Percentiles rank a stretch among this genome's conserved stretches.
These are phyloP conservation scores for Sodiomyces alkalinus DNA, from an alignment of 2,329 filamentous ascomycete genomes.

Conservation along the genomic window DNA sequence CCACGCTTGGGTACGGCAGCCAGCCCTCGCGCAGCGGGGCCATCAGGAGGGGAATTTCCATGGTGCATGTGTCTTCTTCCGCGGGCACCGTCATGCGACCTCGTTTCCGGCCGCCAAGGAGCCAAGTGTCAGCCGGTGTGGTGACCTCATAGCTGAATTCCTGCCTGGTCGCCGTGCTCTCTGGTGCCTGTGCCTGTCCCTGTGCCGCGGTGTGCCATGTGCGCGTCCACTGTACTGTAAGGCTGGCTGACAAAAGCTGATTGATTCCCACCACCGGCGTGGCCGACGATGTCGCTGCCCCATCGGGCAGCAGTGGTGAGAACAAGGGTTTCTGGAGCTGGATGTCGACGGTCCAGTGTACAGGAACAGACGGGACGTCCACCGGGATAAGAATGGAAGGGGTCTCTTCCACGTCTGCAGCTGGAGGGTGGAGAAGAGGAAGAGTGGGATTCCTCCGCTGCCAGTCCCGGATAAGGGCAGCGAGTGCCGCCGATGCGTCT, in stretches of 20 bases:
- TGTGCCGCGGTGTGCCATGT: slow-evolving; percentile 38
- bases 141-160: slow-evolving; percentile 77
- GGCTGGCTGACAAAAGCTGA: slow-evolving; percentile 46
- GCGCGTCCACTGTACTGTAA: slow-evolving; percentile 48
- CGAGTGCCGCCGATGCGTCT: slow-evolving; percentile 13
- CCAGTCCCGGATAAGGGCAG: slow-evolving; percentile 22
- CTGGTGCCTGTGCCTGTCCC: slow-evolving; percentile 14
- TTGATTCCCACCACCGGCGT: slow-evolving; percentile 40
- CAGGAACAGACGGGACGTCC: slow-evolving; percentile 67
- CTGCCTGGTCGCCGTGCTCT: slow-evolving; percentile 18
- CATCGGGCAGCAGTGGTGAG: slow-evolving; percentile 12
- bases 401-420: slow-evolving; percentile 12
- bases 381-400: slow-evolving; percentile 74
- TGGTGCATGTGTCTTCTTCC: slow-evolving; percentile 27
- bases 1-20: slow-evolving; percentile 62
- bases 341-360: slow-evolving; percentile 69
- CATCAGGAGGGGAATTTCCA: slow-evolving; percentile 54
- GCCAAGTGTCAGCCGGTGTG: slow-evolving; percentile 61
- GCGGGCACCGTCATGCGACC: slow-evolving; percentile 21
- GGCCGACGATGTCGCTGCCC: slow-evolving; percentile 14
- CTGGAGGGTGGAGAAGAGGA: background rate
- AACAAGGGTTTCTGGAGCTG: slow-evolving; percentile 26
- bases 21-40: slow-evolving; percentile 68
- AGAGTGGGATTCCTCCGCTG: slow-evolving; percentile 18
- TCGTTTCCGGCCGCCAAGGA: slow-evolving; percentile 68